Evolutionary conservation across 495 filamentous ascomycete species (phyloP), one percentile per base, ranked within the genome.

Genomic region (Bathelium albidoporum): DNA sequence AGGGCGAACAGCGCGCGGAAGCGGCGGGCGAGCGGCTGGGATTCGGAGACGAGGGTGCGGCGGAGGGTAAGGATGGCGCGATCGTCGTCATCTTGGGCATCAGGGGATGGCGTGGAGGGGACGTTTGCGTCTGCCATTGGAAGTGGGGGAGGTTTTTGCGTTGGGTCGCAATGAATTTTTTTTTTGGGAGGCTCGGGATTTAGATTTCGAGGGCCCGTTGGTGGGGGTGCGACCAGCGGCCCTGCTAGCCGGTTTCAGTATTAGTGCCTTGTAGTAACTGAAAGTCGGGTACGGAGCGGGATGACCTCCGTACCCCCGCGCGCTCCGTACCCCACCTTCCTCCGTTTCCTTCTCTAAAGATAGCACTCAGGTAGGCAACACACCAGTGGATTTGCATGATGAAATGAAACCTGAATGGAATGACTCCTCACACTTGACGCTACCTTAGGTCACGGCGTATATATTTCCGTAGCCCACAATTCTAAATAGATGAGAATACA

Each of bases 1-100:
- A 99, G 85, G 14, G 94, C 96, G 80, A 99, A 99, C 68, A 97
- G 88, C 29, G 94, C 95, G 70, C 94, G 92, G 78, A 97, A 99
- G 62, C 93, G 90, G 64, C 87, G 81, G 55, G 91, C 87, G 64
- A 98, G 89, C 28, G 93, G 86, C 63, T 87, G 84, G 32, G 80
- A 74, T 76, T 97, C 92, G 62, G 87, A 85, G 67, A 80, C 84
- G 60, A 98, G 86, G 67, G 87, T 85, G 68, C 86, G 80, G 70
- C 91, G 89, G 53, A 96, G 85, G 58, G 80, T 72, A 53, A 78
- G 66, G 69, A 92, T 79, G 3, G 76, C 78, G 18, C 60, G 36
- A 49, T 71, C 68, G 24, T 39, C 31, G 58, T 16, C n/a, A 3
- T 5, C 32, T 7, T 60, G 11, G 34, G 26, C 34, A 18, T 10